phyloP scores from a whole-genome alignment of 495 filamentous ascomycete genomes.

The Friedmanniomyces endolithicus region DNA sequence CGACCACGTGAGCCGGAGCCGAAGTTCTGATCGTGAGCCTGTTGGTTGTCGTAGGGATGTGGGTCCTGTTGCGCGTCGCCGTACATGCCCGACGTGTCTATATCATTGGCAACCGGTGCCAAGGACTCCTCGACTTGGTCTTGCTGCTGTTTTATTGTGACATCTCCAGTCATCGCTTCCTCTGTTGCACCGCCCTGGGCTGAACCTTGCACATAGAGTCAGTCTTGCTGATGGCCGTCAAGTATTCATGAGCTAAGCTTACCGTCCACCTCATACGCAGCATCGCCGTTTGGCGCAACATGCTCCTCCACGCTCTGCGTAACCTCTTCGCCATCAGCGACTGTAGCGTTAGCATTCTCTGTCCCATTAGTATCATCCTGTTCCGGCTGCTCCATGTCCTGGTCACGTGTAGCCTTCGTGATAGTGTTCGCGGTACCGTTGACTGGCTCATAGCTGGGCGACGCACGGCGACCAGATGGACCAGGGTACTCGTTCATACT shows the following conservation, averaged over 20 bases:
- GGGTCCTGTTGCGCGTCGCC: not conserved
- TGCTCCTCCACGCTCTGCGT: not conserved
- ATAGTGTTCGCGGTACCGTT: constrained; percentile 43
- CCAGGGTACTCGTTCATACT: not conserved
- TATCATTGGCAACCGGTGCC: not conserved
- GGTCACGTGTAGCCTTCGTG: constrained; percentile 16
- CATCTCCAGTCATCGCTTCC: not conserved
- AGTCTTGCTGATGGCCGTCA: not conserved
- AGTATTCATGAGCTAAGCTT: not conserved
- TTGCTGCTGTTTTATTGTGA: not conserved
- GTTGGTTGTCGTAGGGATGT: not conserved
- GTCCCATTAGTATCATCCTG: not conserved
- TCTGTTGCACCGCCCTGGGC: not conserved
- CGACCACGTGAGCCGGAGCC: constrained; percentile 41
- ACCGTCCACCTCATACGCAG: not conserved
- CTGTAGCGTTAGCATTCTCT: constrained; percentile 1
- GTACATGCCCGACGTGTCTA: not conserved
- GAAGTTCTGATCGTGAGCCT: constrained; percentile 4
- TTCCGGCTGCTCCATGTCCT: constrained; percentile 29
- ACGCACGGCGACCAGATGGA: constrained; percentile 7
- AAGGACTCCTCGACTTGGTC: not conserved
- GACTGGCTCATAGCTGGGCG: constrained; percentile 18
- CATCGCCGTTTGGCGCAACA: not conserved
- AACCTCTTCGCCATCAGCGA: not conserved
- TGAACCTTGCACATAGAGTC: not conserved